Percentiles rank a stretch among this genome's conserved stretches.
Evolutionary conservation across 164 flowering plant species (phyloP).

Genomic region (Vitis amurensis): DNA sequence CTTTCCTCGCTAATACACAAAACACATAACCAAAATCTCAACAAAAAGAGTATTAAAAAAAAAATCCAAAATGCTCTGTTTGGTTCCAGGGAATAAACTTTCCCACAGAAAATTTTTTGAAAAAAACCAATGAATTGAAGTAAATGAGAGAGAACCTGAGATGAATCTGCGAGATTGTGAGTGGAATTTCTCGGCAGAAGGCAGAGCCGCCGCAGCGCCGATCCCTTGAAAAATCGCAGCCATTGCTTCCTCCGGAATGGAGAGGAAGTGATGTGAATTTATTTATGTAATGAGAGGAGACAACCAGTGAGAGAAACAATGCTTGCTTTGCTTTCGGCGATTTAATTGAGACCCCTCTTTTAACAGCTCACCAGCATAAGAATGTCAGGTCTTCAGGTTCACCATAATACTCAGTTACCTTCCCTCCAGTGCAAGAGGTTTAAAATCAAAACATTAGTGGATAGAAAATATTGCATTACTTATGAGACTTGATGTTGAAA

Average conservation of each 20-base stretch:
- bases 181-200: constrained; percentile 32
- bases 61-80: neutral
- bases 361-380: neutral
- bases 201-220: constrained; percentile 40
- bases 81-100: too few species aligned
- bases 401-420: too few species aligned
- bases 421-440: too few species aligned
- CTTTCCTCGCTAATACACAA: constrained; percentile 36
- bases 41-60: neutral
- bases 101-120: neutral
- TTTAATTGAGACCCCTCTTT: constrained; percentile 9
- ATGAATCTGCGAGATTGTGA: constrained; percentile 25
- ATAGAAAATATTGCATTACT: too few species aligned
- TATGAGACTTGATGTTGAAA: too few species aligned
- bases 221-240: constrained; percentile 46
- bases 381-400: too few species aligned
- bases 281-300: neutral
- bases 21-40: constrained; percentile 8
- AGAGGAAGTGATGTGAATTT: neutral
- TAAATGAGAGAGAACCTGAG: constrained; percentile 21
- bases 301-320: neutral
- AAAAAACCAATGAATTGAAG: neutral
- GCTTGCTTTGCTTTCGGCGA: constrained; percentile 10
- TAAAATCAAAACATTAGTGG: too few species aligned
- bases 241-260: constrained; percentile 26